phyloP scores from a whole-genome alignment of 257 asterid genomes.

The Nicotiana tabacum region DNA sequence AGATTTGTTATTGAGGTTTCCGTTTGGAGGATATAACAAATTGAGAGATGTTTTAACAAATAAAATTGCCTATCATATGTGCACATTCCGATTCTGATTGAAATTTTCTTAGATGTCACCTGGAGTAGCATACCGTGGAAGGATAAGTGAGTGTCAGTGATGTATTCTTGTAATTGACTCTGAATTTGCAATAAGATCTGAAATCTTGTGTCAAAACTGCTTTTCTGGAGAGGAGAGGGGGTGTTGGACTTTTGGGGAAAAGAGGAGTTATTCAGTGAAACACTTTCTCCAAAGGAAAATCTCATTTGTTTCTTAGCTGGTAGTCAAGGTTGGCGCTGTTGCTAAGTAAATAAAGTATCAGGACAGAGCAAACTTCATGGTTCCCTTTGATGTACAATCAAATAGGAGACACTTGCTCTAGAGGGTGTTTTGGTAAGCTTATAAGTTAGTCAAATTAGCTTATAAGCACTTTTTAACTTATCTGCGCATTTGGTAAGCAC shows the following conservation, averaged over 20 bases:
- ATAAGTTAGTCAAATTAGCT: too few species aligned
- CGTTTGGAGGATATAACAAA: background rate
- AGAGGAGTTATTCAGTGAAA: background rate
- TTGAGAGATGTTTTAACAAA: background rate
- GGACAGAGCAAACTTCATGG: background rate
- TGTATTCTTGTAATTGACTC: background rate
- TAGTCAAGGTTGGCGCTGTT: background rate
- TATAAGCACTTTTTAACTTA: too few species aligned
- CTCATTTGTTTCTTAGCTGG: background rate
- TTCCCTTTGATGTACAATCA: background rate
- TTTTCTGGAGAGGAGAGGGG: background rate
- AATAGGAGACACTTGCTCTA: background rate
- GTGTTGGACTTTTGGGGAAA: background rate
- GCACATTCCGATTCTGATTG: background rate
- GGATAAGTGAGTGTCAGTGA: background rate
- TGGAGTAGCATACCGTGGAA: background rate
- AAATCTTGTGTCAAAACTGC: background rate
- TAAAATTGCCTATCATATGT: background rate
- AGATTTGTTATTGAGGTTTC: background rate
- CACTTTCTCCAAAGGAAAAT: background rate
- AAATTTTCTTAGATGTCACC: background rate
- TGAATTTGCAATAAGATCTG: background rate
- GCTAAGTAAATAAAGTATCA: background rate
- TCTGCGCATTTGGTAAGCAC: too few species aligned
- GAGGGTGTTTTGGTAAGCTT: background rate